Base-by-base conservation (phyloP, 495 filamentous ascomycete species). In the Podospora anserina region DNA sequence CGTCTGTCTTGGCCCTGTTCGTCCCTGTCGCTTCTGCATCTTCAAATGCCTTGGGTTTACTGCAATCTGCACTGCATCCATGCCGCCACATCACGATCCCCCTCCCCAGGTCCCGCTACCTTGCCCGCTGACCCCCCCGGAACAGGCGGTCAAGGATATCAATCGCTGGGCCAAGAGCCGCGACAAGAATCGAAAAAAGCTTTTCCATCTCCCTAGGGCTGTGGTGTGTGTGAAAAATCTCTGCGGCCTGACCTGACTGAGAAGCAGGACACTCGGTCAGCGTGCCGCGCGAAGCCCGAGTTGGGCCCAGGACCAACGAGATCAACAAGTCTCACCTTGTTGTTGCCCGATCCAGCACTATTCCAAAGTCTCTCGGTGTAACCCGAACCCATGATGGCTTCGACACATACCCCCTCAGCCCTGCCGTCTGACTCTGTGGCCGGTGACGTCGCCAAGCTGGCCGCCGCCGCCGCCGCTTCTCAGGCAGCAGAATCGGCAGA, bases 351-450 rank as follows among this genome's bases (percentile, higher is more conserved):
- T 30, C 58, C 15, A 23, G 30, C 18, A 13, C 23, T 28, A 27
- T 53, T n/a, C 20, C 53, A 34, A 23, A 63, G 58, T n/a, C 44
- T n/a, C 61, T 23, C 13, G 34, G 5, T 60, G 19, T 32, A 19
- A 32, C 23, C 61, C 61, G 39, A 65, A 20, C 59, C 3, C 18
- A 66, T 64, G 62, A 66, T 67, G 18, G 32, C 66, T 3, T 65
- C 69, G 13, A 32, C 71, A 26, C 54, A 64, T 26, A 69, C 69
- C 7, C 65, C 67, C 26, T 66, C 72, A n/a, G 71, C 76, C 61
- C 62, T 78, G n/a, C 76, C 74, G 23, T 78, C 76, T 30, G 63
- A 62, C 15, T 78, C 76, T 61, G 76, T 74, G 62, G 66, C 74
- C 39, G 69, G 70, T 58, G 76, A 68, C 64, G 76, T 76, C 64